Base-by-base conservation (phyloP, 2,329 filamentous ascomycete species). In the Paracoccidioides brasiliensis region DNA sequence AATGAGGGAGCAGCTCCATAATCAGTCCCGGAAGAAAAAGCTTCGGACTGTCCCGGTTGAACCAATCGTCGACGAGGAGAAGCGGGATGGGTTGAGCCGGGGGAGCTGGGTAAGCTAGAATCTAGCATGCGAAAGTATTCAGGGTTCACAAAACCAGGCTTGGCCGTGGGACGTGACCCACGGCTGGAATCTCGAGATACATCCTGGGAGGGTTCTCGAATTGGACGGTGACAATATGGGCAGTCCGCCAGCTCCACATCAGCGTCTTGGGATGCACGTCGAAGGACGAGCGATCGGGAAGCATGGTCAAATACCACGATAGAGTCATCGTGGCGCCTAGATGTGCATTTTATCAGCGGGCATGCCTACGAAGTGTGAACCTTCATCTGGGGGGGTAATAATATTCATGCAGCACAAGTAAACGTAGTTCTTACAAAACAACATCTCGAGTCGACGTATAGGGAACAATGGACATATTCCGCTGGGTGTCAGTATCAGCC, bases 101-200 rank as follows among this genome's bases (percentile, higher is more conserved):
- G 46, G 9, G 58, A 38, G 15, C 52, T 32, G 55, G 77, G 77
- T 53, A 74, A 72, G 61, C 78, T 83, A 52, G 78, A 72, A 46
- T 81, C 86, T 43, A 98, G 83, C 86, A 97, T 90, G 64, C 88
- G 88, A 71, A 98, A 98, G 75, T 98, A 98, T 53, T 90, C 83
- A 2, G 90, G 90, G 64, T 90, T 85, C 63, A 96, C 86, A 67
- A 90, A 97, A 56, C 84, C 80, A 51, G 85, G 79, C 64, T 65
- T 69, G 52, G 56, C 60, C 61, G 68, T 54, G 59, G 53, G 6
- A 38, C 37, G 70, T 64, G 52, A 44, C 42, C 68, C 67, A 58
- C 63, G 63, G 53, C 65, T 66, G n/a, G 59, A 57, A 22, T 68
- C 66, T 35, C 67, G 64, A 22, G 66, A 66, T 30, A 66, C 63